Percentiles rank a stretch among this genome's conserved stretches.
phyloP scores from a whole-genome alignment of 306 rosid species.

The Quercus berberidifolia region DNA sequence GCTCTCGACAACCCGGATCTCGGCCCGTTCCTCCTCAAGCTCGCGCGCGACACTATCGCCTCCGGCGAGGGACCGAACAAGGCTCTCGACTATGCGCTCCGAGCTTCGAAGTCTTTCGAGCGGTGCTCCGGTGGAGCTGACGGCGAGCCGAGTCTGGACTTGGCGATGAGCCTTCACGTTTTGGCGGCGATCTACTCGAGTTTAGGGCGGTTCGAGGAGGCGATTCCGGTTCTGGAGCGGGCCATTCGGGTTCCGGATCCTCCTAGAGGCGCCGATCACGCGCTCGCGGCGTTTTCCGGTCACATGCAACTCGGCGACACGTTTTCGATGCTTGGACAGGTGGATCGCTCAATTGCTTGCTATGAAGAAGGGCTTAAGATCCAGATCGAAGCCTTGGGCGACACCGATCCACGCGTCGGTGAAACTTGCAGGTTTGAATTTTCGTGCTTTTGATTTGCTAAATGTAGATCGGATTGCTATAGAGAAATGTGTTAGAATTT shows the following conservation, averaged over 20 bases:
- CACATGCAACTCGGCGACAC: slow-evolving; percentile 96
- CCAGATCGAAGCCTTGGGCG: slow-evolving; percentile 92
- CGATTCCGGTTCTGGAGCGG: slow-evolving; percentile 86
- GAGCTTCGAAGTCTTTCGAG: slow-evolving; percentile 90
- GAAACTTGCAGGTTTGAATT: slow-evolving; percentile 78
- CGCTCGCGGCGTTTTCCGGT: slow-evolving; percentile 94
- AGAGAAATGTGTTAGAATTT: no score
- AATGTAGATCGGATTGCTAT: no score
- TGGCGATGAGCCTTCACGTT: slow-evolving; percentile 96
- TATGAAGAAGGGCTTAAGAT: slow-evolving; percentile 90
- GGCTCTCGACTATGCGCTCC: slow-evolving; percentile 80
- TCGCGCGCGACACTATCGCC: slow-evolving; percentile 88
- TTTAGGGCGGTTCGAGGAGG: slow-evolving; percentile 89
- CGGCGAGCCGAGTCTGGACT: slow-evolving; percentile 80
- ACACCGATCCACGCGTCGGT: slow-evolving; percentile 92
- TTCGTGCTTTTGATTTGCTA: not conserved
- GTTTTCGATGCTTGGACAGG: slow-evolving; percentile 90
- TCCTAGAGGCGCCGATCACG: slow-evolving; percentile 69
- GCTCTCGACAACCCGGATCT: slow-evolving; percentile 98
- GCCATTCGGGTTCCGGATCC: slow-evolving; percentile 80
- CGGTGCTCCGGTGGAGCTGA: slow-evolving; percentile 62
- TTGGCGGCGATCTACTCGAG: slow-evolving; percentile 94
- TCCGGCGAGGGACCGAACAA: slow-evolving; percentile 90
- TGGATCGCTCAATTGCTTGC: slow-evolving; percentile 70
- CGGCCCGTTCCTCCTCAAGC: slow-evolving; percentile 89